A percentile compares a stretch with the other conserved stretches of the same genome.
These are phyloP conservation scores for Rhizodiscina lignyota DNA, from an alignment of 495 filamentous ascomycete genomes.

Conservation along the genomic window DNA sequence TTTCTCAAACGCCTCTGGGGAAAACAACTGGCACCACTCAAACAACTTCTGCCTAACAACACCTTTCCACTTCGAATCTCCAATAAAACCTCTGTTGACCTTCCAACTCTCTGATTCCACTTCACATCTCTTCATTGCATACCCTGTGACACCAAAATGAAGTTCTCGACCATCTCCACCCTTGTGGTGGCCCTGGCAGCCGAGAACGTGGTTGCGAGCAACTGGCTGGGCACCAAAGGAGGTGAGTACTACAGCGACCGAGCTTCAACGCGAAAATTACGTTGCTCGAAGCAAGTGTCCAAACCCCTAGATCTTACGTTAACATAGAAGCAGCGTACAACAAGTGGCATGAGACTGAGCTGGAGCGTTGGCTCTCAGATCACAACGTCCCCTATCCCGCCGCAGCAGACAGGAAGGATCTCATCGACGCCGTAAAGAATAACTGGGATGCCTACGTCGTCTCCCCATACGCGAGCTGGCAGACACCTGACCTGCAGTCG, in stretches of 20 bases:
- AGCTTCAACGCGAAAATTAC: neutral
- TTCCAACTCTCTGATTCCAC: no score
- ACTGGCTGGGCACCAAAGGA: slow-evolving; percentile 72
- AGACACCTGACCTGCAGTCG: slow-evolving; percentile 40
- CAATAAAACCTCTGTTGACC: no score
- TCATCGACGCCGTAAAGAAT: slow-evolving; percentile 46
- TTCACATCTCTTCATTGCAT: no score
- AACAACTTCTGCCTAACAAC: no score
- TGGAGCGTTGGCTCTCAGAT: slow-evolving; percentile 93
- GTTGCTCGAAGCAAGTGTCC: slow-evolving; percentile 1
- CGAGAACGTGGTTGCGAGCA: slow-evolving; percentile 49
- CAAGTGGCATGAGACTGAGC: slow-evolving; percentile 96
- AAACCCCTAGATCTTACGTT: neutral
- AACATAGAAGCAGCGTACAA: slow-evolving; percentile 56
- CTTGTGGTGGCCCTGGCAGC: slow-evolving; percentile 55
- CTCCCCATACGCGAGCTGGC: slow-evolving; percentile 56
- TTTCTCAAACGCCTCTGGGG: no score
- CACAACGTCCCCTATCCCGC: slow-evolving; percentile 64
- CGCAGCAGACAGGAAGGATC: slow-evolving; percentile 32
- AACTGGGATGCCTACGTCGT: slow-evolving; percentile 60
- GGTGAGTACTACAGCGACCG: slow-evolving; percentile 29
- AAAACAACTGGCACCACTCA: no score
- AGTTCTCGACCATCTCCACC: slow-evolving; percentile 47
- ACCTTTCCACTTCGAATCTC: no score
- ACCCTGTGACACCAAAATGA: slow-evolving; percentile 51